Conservation (phyloP, 2,329 filamentous ascomycete species). For the Hypoxylon sp. region DNA sequence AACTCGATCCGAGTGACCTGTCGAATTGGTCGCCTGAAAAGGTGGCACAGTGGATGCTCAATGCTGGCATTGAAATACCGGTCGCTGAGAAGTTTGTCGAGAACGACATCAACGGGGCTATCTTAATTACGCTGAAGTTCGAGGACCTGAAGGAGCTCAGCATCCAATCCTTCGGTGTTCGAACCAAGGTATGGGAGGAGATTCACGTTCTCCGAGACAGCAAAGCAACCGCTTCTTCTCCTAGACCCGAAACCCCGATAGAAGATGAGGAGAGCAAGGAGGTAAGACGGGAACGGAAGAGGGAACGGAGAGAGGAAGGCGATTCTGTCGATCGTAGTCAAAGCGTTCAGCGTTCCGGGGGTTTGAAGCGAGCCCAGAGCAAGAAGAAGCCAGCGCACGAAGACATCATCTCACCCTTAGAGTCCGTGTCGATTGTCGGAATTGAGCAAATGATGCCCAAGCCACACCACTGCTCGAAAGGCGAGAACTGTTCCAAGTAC, state of each 20-base stretch:
- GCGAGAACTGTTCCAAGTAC: constrained; percentile 87
- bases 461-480: constrained; percentile 86
- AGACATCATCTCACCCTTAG: constrained; percentile 81
- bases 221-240: constrained; percentile 60
- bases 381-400: constrained; percentile 63
- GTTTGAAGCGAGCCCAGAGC: constrained; percentile 49
- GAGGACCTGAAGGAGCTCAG: constrained; percentile 87
- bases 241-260: constrained; percentile 71
- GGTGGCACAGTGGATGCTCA: constrained; percentile 89
- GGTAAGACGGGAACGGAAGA: constrained; percentile 62
- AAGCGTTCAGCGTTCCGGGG: constrained; percentile 57
- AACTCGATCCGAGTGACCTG: constrained; percentile 72
- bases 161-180: constrained; percentile 85
- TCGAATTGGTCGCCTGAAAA: constrained; percentile 80
- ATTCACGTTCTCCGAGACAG: constrained; percentile 77
- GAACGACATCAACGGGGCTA: constrained; percentile 92
- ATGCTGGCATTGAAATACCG: constrained; percentile 81
- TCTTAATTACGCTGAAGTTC: constrained; percentile 91
- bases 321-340: constrained; percentile 45
- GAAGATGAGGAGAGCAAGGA: constrained; percentile 71
- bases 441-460: constrained; percentile 92
- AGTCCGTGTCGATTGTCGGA: constrained; percentile 91
- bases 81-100: constrained; percentile 88
- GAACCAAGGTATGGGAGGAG: constrained; percentile 84
- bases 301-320: constrained; percentile 53